Conservation (phyloP, 108 stramenopile species). For the Discostella stelligeroides region DNA sequence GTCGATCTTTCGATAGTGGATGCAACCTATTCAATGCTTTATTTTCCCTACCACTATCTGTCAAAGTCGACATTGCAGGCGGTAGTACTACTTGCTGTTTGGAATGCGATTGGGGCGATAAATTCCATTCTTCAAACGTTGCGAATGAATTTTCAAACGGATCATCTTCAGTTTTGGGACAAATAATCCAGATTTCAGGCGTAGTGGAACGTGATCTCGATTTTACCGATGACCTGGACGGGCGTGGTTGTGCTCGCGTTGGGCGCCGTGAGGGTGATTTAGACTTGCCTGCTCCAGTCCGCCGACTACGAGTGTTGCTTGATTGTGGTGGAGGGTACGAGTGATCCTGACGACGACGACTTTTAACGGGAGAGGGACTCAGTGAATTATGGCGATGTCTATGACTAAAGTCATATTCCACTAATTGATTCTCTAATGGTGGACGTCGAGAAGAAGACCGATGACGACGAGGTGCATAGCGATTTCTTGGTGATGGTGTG, state of each 20-base stretch:
- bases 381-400: neutral
- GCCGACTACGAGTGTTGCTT: no score
- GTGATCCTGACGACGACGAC: no score
- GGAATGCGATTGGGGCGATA: neutral
- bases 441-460: neutral
- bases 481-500: neutral
- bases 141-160: constrained; percentile 13
- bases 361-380: no score
- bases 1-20: no score
- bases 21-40: no score
- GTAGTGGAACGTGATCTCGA: neutral
- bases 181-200: constrained; percentile 10
- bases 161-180: constrained; percentile 4
- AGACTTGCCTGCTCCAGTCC: no score
- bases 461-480: no score
- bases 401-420: neutral
- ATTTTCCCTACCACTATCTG: neutral
- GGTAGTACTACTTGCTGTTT: neutral
- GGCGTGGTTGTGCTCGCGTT: neutral
- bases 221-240: neutral
- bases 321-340: no score
- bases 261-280: no score
- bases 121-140: constrained; percentile 12
- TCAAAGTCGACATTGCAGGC: neutral
- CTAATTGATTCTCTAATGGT: neutral